A percentile compares a stretch with the other conserved stretches of the same genome.
Conservation (phyloP, 352 stramenopile species). For the Peronospora destructor region DNA sequence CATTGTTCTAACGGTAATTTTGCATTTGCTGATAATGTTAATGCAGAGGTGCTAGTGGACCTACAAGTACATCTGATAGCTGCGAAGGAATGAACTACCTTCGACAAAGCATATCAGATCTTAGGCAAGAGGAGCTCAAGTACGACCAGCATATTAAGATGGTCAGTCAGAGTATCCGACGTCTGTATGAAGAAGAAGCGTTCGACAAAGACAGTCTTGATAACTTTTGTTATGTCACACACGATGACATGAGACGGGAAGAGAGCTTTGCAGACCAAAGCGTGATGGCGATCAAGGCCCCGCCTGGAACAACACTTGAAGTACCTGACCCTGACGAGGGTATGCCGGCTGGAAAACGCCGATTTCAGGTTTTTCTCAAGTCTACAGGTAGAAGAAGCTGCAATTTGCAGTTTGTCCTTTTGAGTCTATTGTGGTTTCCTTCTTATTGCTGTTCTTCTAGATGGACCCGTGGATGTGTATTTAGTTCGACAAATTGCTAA, state of each 20-base stretch:
- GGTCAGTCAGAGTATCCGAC: conserved; percentile 75
- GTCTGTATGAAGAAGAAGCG: conserved; percentile 76
- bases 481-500: conserved; percentile 65
- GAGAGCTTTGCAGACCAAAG: conserved; percentile 83
- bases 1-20: background rate
- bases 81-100: conserved; percentile 70
- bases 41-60: conserved; percentile 46
- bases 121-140: conserved; percentile 76
- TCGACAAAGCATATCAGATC: conserved; percentile 66
- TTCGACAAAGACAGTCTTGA: conserved; percentile 72
- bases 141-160: conserved; percentile 82
- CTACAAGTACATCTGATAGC: conserved; percentile 38
- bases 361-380: conserved; percentile 94
- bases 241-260: conserved; percentile 84
- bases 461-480: conserved; percentile 88
- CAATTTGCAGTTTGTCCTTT: conserved; percentile 1
- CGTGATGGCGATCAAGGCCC: conserved; percentile 92
- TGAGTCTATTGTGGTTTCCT: background rate
- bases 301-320: conserved; percentile 90
- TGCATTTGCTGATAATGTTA: conserved; percentile 1
- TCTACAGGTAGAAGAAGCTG: conserved; percentile 47
- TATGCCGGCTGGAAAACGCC: conserved; percentile 81
- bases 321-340: conserved; percentile 92
- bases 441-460: conserved; percentile 17
- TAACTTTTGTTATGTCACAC: conserved; percentile 80